Evolutionary conservation across 768 basidiomycete species (phyloP).

Genomic region (Lenzites betulinus): DNA sequence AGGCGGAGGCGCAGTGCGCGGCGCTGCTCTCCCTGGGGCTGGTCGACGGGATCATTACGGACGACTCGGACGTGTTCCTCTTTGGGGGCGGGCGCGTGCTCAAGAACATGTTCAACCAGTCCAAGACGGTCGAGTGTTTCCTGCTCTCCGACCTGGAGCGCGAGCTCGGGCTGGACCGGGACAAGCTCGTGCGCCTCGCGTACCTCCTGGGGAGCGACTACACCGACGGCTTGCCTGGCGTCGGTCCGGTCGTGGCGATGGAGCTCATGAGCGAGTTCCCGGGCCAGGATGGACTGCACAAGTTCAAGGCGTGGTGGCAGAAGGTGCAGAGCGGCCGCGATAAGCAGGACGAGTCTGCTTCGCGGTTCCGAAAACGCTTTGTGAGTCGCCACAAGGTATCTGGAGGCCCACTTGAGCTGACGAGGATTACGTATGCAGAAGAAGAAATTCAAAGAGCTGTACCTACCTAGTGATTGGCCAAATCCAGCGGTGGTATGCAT

Average conservation of each 20-base stretch:
- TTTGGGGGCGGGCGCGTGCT: constrained; percentile 95
- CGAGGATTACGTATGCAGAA: constrained; percentile 52
- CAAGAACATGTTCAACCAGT: constrained; percentile 99
- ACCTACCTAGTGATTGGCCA: constrained; percentile 85
- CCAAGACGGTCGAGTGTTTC: constrained; percentile 98
- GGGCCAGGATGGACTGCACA: constrained; percentile 77
- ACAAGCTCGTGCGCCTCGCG: constrained; percentile 84
- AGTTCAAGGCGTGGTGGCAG: constrained; percentile 94
- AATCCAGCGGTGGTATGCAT: constrained; percentile 80
- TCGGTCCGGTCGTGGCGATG: constrained; percentile 96
- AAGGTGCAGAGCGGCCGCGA: constrained; percentile 92
- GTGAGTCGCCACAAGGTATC: constrained; percentile 49
- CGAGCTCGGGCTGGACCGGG: constrained; percentile 85
- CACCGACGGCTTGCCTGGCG: constrained; percentile 86
- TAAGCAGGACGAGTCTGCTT: constrained; percentile 65
- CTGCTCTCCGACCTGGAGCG: constrained; percentile 78
- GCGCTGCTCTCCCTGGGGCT: constrained; percentile 81
- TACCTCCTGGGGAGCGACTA: constrained; percentile 98
- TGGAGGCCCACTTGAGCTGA: background rate
- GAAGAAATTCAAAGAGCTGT: constrained; percentile 84
- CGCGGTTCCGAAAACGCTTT: constrained; percentile 82
- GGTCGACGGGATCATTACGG: constrained; percentile 97
- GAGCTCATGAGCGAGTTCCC: constrained; percentile 94
- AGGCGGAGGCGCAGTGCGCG: constrained; percentile 98
- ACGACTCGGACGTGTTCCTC: constrained; percentile 98